phyloP scores from a whole-genome alignment of 176 grass and related monocot species.

The maize (Zea mays) region Zm-B73-REFERENCE-NAM-5.0 NC_050105.1:107605001-107605500 shows the following conservation, averaged over 20 bases:
- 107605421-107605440: slow-evolving; percentile 24
- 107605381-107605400: slow-evolving; percentile 34
- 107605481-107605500: slow-evolving; percentile 43
- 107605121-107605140: slow-evolving; percentile 52
- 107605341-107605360: slow-evolving; percentile 48
- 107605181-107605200: neutral
- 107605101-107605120: neutral
- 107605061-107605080: slow-evolving; percentile 31
- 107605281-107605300: slow-evolving; percentile 21
- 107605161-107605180: slow-evolving; percentile 48
- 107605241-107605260: slow-evolving; percentile 16
- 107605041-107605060: slow-evolving; percentile 57
- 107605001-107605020: slow-evolving; percentile 47
- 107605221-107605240: slow-evolving; percentile 49
- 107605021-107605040: neutral
- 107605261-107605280: slow-evolving; percentile 27
- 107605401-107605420: slow-evolving; percentile 31
- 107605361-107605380: slow-evolving; percentile 26
- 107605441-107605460: slow-evolving; percentile 42
- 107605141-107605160: slow-evolving; percentile 19
- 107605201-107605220: slow-evolving; percentile 45
- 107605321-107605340: slow-evolving; percentile 53
- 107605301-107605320: slow-evolving; percentile 35
- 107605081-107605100: slow-evolving; percentile 36
- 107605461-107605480: slow-evolving; percentile 46